Evolutionary conservation across 78 protist species (phyloP), one percentile per base, ranked within the genome.

Genomic region (Dictyostelium brefeldianum): DNA sequence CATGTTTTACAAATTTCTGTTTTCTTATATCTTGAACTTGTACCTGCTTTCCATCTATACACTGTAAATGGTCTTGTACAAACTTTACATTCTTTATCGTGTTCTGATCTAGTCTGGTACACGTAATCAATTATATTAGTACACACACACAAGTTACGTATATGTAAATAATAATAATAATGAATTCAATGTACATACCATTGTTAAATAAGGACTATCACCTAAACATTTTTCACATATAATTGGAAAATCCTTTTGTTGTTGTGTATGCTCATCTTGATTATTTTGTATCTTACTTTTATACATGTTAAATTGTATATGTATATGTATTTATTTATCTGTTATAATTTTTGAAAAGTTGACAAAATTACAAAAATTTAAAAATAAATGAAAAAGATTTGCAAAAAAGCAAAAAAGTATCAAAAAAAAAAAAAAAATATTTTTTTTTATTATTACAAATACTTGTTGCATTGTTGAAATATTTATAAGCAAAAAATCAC

Each of bases 1-100:
- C 99, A 98, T 43, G 97, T 89, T 56, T 94, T 98, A 91, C 99
- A 98, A 27, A 98, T 81, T 69, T 87, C 97, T n/a, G 99, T 97
- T 50, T 83, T 92, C 65, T 95, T 97, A 57, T 10, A 87, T 46
- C 99, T 84, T 3, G 93, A 56, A 15, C 89, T 59, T 20, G 71
- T 2, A 2, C 97, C 98, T 17, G 98, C 96, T 73, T 81, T 78
- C 97, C 98, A 95, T 48, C 97, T 73, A 59, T 94, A 97, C n/a
- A 97, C 96, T 9, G 92, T 92, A 62, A 91, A 97, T 25, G 98
- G 98, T 15, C 94, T 69, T 2, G 85, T 15, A 82, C 98, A 97
- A 7, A 96, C 90, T 80, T 97, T 87, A 70, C 96, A 94, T 50
- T 64, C 71, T 41, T 53, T 74, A 31, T 31, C 92, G 83, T 31